Conservation (phyloP, 331 rosid genomes). For the Prunus yedoensis region DNA sequence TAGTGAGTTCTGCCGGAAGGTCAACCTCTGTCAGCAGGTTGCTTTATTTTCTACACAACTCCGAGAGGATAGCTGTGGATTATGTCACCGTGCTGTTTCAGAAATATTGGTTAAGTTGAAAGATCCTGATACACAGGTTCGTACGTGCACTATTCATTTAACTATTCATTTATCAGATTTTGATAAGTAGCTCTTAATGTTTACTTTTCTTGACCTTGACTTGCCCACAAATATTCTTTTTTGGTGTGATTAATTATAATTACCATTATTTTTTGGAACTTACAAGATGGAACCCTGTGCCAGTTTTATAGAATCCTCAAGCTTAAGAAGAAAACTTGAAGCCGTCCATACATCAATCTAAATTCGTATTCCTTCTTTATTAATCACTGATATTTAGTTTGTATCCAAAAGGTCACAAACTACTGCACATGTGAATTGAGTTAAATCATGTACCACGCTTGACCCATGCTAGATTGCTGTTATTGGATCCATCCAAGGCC, state of each 20-base stretch:
- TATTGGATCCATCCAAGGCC: background rate
- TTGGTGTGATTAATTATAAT: background rate
- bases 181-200: background rate
- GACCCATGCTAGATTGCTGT: background rate
- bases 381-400: background rate
- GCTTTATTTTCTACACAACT: slow-evolving; percentile 44
- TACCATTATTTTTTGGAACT: background rate
- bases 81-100: slow-evolving; percentile 65
- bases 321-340: background rate
- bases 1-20: slow-evolving; percentile 60
- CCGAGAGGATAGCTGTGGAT: slow-evolving; percentile 62
- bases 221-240: background rate
- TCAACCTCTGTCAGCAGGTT: slow-evolving; percentile 57
- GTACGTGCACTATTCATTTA: slow-evolving; percentile 26
- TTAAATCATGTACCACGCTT: background rate
- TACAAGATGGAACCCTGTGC: background rate
- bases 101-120: slow-evolving; percentile 56
- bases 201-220: slow-evolving; percentile 11
- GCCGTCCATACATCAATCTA: background rate
- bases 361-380: background rate
- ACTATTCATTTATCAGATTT: background rate
- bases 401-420: background rate
- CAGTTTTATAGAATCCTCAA: background rate
- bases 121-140: slow-evolving; percentile 81
- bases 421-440: background rate